phyloP scores from a whole-genome alignment of 371 early-diverging fungal species.

The Mucor plumbeus region DNA sequence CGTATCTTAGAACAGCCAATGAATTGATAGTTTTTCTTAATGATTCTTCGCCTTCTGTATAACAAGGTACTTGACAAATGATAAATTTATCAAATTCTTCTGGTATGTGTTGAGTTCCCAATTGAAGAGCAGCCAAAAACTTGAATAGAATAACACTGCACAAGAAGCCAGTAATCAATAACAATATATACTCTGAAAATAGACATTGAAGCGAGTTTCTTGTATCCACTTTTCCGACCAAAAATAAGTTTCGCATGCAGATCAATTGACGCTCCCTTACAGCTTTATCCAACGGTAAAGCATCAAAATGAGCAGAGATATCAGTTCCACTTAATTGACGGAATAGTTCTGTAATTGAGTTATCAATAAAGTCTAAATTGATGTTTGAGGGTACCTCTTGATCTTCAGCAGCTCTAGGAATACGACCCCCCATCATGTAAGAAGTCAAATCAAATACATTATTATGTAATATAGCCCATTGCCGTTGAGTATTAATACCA shows the following conservation, averaged over 20 bases:
- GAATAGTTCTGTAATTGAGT: slow-evolving; percentile 70
- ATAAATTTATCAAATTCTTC: slow-evolving; percentile 88
- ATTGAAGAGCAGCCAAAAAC: slow-evolving; percentile 90
- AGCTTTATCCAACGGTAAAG: slow-evolving; percentile 41
- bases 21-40: slow-evolving; percentile 94
- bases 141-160: slow-evolving; percentile 90
- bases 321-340: slow-evolving; percentile 67
- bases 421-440: slow-evolving; percentile 52
- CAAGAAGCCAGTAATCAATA: slow-evolving; percentile 79
- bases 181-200: slow-evolving; percentile 85
- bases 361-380: slow-evolving; percentile 57
- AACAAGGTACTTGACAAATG: slow-evolving; percentile 93
- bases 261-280: slow-evolving; percentile 50
- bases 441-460: slow-evolving; percentile 63
- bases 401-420: slow-evolving; percentile 22
- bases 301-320: slow-evolving; percentile 69
- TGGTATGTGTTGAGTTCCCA: slow-evolving; percentile 73
- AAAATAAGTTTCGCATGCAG: slow-evolving; percentile 86
- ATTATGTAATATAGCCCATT: slow-evolving; percentile 59
- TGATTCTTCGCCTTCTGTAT: slow-evolving; percentile 97
- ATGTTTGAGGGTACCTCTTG: slow-evolving; percentile 22
- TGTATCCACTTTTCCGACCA: slow-evolving; percentile 88
- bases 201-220: slow-evolving; percentile 82
- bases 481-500: slow-evolving; percentile 30
- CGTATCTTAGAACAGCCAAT: slow-evolving; percentile 86